phyloP scores from a whole-genome alignment of 2,329 filamentous ascomycete species.

The Whalleya microplaca region DNA sequence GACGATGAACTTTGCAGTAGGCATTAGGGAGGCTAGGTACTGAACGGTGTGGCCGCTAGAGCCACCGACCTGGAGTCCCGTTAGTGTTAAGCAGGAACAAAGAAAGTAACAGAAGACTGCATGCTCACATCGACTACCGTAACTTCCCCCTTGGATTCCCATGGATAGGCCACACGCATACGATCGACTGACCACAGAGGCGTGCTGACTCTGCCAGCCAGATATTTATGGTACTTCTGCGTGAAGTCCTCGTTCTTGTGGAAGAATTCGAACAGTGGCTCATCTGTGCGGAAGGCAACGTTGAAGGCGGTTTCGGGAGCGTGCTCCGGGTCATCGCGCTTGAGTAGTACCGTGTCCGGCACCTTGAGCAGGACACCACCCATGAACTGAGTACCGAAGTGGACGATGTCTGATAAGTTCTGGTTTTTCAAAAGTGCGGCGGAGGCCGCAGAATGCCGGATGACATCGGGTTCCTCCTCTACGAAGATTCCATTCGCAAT shows the following conservation, averaged over 20 bases:
- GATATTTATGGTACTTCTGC: conserved; percentile 19
- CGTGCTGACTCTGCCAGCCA: conserved; percentile 13
- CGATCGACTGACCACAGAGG: conserved; percentile 24
- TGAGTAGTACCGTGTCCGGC: conserved; percentile 9
- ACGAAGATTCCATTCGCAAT: conserved; percentile 12
- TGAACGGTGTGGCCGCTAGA: conserved; percentile 18
- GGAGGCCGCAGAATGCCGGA: conserved; percentile 13
- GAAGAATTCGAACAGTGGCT: conserved; percentile 11
- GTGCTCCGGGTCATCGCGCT: conserved; percentile 10
- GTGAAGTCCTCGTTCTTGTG: conserved; percentile 15
- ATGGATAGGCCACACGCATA: conserved; percentile 20
- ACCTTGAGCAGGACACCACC: conserved; percentile 9
- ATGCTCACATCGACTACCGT: conserved; percentile 17
- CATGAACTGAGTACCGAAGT: conserved; percentile 7
- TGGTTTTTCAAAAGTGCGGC: conserved; percentile 6
- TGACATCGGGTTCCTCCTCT: conserved; percentile 7
- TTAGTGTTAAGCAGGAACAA: conserved; percentile 1
- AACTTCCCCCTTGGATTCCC: conserved; percentile 16
- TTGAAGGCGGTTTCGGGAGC: conserved; percentile 12
- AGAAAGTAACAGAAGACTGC: neutral
- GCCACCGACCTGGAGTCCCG: conserved; percentile 16
- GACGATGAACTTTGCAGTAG: conserved; percentile 17
- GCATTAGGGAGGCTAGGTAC: conserved; percentile 20
- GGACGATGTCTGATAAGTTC: conserved; percentile 6
- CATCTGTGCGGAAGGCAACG: conserved; percentile 7